These are phyloP conservation scores for Aspergillus heteromorphus DNA, from an alignment of 495 filamentous ascomycete genomes.

Conservation along the genomic window DNA sequence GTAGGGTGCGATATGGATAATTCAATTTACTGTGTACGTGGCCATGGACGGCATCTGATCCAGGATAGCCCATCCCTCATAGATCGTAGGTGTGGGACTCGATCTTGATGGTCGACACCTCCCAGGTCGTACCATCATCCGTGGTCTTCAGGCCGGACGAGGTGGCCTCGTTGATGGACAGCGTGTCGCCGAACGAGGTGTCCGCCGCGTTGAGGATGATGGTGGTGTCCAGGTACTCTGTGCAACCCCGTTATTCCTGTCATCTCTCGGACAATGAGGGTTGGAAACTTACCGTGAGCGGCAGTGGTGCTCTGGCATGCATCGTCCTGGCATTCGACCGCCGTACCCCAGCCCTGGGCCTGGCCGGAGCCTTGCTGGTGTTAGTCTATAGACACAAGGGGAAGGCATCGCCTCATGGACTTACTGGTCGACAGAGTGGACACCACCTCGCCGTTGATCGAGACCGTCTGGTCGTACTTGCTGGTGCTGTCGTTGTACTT, in stretches of 20 bases:
- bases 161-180: slow-evolving; percentile 22
- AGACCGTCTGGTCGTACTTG: slow-evolving; percentile 35
- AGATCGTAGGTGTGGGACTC: slow-evolving; percentile 25
- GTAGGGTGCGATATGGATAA: no score
- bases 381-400: background rate
- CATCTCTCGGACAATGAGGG: background rate
- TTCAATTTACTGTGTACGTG: no score
- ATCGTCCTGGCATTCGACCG: slow-evolving; percentile 34
- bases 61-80: no score
- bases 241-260: background rate
- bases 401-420: background rate
- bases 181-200: slow-evolving; percentile 22
- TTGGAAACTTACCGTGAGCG: slow-evolving; percentile 24
- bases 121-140: slow-evolving; percentile 24
- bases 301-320: slow-evolving; percentile 23
- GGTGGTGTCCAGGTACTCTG: slow-evolving; percentile 29
- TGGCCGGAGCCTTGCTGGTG: slow-evolving; percentile 16
- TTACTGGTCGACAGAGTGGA: slow-evolving; percentile 28
- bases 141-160: slow-evolving; percentile 23
- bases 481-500: slow-evolving; percentile 30
- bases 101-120: slow-evolving; percentile 27
- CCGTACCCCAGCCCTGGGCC: slow-evolving; percentile 35
- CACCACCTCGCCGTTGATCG: slow-evolving; percentile 27
- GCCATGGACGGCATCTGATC: no score
- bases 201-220: slow-evolving; percentile 27